Base-by-base conservation (phyloP, 1,284 basidiomycete species). In the Fistulinella cinereoalba region DNA sequence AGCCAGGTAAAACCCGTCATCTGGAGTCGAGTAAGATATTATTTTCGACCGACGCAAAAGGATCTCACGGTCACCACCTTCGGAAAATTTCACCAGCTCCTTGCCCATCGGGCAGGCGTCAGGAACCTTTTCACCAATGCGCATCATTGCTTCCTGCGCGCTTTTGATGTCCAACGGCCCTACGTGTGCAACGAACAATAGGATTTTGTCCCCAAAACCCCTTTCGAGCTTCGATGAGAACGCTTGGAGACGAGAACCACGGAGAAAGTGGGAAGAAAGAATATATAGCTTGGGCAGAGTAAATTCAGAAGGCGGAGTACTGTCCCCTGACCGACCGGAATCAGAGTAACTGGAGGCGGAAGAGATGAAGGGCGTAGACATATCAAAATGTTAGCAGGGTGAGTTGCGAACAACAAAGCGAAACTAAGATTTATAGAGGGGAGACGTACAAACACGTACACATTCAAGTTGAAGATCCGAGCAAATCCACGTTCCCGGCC, bases 251-350 rank as follows among this genome's bases (percentile, higher is more conserved):
- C 43, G 47, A n/a, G 11, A n/a, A 9, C 13, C 4, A 1, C 49
- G 38, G 27, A 64, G 27, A 5, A 60, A 51, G 22, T 21, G 28
- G 1, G 58, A 56, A 19, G 50, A 27, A 13, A 67, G 53, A 6
- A 67, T 47, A 43, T 56, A 67, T 15, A 47, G n/a, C 46, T 48
- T 62, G 3, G 58, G 28, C 12, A 37, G 46, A 1, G 32, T 27
- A 2, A 52, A 62, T 39, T 66, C 65, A 36, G 64, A 66, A 12
- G 46, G 27, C 1, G 62, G 64, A 0, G 60, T 67, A 19, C 56
- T 65, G 8, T 34, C 31, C 18, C 53, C 57, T n/a, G 62, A 64
- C 15, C 29, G 37, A 21, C 24, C 34, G 21, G 53, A 57, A 23
- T 44, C 49, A 21, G 64, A 59, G 8, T 31, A 42, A 33, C 50